These are phyloP conservation scores for Metarhizium humberi DNA, from an alignment of 2,329 filamentous ascomycete genomes.

Conservation along the genomic window DNA sequence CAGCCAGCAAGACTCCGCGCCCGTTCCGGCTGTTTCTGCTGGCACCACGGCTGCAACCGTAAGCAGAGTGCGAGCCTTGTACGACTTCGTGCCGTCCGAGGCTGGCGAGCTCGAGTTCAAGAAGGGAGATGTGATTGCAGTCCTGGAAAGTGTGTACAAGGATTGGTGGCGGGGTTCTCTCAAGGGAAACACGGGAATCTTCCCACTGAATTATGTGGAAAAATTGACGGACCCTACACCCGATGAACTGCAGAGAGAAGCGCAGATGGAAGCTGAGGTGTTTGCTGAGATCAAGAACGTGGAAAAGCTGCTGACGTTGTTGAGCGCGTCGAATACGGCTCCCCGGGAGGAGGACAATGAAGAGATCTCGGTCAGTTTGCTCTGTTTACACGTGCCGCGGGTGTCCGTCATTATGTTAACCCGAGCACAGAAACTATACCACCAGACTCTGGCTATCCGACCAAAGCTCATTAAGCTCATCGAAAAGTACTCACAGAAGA, in stretches of 20 bases:
- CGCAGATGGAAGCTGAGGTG: constrained; percentile 78
- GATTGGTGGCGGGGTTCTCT: constrained; percentile 99
- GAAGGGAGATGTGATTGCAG: constrained; percentile 94
- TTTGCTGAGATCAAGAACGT: constrained; percentile 57
- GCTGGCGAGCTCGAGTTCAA: constrained; percentile 91
- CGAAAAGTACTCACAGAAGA: constrained; percentile 98
- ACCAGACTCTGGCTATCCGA: constrained; percentile 86
- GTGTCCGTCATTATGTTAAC: constrained; percentile 19
- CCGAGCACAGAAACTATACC: constrained; percentile 58
- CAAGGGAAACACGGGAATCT: constrained; percentile 91
- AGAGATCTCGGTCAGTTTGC: constrained; percentile 67
- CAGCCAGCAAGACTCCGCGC: constrained; percentile 31
- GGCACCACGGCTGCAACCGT: constrained; percentile 95
- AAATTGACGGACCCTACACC: constrained; percentile 91
- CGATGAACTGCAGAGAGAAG: constrained; percentile 89
- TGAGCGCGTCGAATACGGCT: constrained; percentile 78
- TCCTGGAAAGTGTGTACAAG: constrained; percentile 95
- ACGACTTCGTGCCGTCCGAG: constrained; percentile 91
- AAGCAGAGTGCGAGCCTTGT: constrained; percentile 84
- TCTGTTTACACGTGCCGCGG: not conserved
- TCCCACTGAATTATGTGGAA: constrained; percentile 97
- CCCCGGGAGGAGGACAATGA: constrained; percentile 87
- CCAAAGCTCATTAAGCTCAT: constrained; percentile 97
- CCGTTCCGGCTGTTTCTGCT: constrained; percentile 51
- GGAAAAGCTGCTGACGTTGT: constrained; percentile 67